Conservation (phyloP, 202 grass and related monocot species). For the Bolboschoenoplectus hybrid region DNA sequence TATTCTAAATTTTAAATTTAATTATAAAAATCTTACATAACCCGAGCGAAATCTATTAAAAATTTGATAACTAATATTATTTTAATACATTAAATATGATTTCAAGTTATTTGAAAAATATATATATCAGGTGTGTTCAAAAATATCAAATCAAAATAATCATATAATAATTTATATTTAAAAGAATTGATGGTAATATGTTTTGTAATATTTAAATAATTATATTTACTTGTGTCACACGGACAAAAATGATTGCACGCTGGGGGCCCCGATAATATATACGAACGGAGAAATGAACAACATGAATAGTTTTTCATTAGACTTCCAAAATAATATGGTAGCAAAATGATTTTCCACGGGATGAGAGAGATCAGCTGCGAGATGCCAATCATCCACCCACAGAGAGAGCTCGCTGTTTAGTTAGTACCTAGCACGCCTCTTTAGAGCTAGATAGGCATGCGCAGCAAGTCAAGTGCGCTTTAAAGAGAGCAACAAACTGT, state of each 20-base stretch:
- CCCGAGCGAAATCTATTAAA: too few relatives aligned
- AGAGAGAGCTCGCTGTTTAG: neutral
- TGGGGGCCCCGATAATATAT: neutral
- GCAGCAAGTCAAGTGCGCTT: neutral
- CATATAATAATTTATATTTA: too few relatives aligned
- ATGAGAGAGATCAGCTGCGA: neutral
- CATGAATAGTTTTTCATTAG: neutral
- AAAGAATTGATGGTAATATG: too few relatives aligned
- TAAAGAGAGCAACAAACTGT: constrained; percentile 4
- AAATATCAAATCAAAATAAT: too few relatives aligned
- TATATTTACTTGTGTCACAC: too few relatives aligned
- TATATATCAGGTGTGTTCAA: too few relatives aligned
- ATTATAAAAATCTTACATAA: too few relatives aligned
- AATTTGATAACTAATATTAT: too few relatives aligned
- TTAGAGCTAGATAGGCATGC: neutral
- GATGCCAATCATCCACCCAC: neutral
- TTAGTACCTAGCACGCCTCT: neutral
- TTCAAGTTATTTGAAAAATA: too few relatives aligned
- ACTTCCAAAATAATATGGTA: neutral
- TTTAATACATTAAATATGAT: too few relatives aligned
- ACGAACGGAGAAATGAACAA: neutral
- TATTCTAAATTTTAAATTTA: too few relatives aligned
- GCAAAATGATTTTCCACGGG: neutral
- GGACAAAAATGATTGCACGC: neutral
- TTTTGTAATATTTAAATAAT: too few relatives aligned